phyloP scores from a whole-genome alignment of 2,329 filamentous ascomycete genomes.

The Shiraia sp. region DNA sequence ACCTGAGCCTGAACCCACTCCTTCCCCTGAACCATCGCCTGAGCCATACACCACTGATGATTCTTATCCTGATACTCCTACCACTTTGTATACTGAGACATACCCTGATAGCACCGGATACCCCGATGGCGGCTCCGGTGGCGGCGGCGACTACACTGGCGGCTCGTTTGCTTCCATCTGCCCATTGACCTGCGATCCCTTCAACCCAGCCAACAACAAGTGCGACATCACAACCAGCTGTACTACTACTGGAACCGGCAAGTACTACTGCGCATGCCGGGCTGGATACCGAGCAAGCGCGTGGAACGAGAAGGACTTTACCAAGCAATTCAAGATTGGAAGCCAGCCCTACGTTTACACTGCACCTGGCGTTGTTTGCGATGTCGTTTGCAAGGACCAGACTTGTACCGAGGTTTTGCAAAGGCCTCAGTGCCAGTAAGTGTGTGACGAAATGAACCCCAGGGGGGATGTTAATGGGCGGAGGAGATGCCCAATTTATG shows the following conservation, averaged over 20 bases:
- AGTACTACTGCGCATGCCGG: constrained; percentile 35
- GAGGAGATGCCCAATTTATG: not conserved
- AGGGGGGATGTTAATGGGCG: not conserved
- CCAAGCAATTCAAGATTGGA: constrained; percentile 29
- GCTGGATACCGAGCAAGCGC: constrained; percentile 26
- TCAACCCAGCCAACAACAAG: constrained; percentile 26
- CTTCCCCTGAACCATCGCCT: too few relatives aligned
- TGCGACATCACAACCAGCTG: constrained; percentile 31
- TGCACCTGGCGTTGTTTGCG: constrained; percentile 20
- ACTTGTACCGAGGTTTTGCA: constrained; percentile 26
- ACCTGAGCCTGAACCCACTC: too few relatives aligned
- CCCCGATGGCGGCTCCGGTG: not conserved
- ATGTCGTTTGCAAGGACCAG: constrained; percentile 25
- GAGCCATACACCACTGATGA: too few relatives aligned
- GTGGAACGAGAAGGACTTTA: constrained; percentile 29
- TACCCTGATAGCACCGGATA: too few relatives aligned
- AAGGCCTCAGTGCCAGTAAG: constrained; percentile 23
- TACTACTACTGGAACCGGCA: constrained; percentile 23
- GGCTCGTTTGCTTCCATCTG: constrained; percentile 22
- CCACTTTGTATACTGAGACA: too few relatives aligned
- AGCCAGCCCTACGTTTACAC: constrained; percentile 33
- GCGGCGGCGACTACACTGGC: constrained; percentile 18
- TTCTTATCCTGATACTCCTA: too few relatives aligned
- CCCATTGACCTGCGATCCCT: constrained; percentile 29
- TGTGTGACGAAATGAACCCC: not conserved